A percentile compares a stretch with the other conserved stretches of the same genome.
These are phyloP conservation scores for Candida railenensis DNA, from an alignment of 805 yeast species.

Conservation along the genomic window DNA sequence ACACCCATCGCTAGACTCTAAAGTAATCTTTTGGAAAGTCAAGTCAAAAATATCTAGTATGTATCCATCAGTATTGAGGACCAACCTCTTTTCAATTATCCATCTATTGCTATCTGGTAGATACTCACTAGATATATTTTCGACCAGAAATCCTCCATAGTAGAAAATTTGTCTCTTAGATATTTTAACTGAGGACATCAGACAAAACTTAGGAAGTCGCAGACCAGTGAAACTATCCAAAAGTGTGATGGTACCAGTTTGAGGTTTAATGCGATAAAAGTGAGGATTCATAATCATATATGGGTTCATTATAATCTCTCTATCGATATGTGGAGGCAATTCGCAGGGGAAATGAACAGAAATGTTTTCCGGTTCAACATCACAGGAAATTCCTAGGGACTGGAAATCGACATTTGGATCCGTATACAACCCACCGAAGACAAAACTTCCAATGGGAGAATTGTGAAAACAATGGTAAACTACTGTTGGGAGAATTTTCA, in stretches of 20 bases:
- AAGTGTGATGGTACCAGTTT: constrained; percentile 29
- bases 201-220: constrained; percentile 49
- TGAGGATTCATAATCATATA: constrained; percentile 38
- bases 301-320: constrained; percentile 36
- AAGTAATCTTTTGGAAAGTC: constrained; percentile 45
- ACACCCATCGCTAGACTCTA: constrained; percentile 17
- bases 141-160: constrained; percentile 66
- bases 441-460: constrained; percentile 26
- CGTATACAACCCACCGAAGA: constrained; percentile 37
- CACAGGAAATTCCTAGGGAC: constrained; percentile 31
- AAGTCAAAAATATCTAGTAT: constrained; percentile 53
- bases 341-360: constrained; percentile 38
- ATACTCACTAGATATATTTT: constrained; percentile 21
- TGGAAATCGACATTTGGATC: constrained; percentile 17
- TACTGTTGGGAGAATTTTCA: constrained; percentile 17
- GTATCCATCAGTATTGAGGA: constrained; percentile 54
- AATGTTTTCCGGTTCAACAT: constrained; percentile 26
- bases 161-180: constrained; percentile 58
- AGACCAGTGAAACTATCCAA: constrained; percentile 19
- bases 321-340: constrained; percentile 39
- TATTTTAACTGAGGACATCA: constrained; percentile 47
- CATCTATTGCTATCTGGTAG: constrained; percentile 26
- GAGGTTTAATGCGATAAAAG: constrained; percentile 28
- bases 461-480: constrained; percentile 34
- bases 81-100: constrained; percentile 42